Conservation (phyloP, 371 early-diverging fungal genomes). For the Entomophthora muscae region DNA sequence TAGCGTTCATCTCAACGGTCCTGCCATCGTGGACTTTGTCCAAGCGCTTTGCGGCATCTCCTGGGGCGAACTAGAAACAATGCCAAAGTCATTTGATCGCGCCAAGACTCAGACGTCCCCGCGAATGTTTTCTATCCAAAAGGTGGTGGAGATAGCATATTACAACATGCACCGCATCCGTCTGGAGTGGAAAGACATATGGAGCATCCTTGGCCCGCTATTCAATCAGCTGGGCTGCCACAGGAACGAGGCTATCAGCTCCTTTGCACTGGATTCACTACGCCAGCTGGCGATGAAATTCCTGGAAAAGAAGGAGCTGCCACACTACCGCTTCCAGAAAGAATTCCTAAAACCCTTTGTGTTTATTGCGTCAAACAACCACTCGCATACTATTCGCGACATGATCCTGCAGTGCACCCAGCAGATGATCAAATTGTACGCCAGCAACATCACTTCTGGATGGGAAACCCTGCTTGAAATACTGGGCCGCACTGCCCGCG, state of each 20-base stretch:
- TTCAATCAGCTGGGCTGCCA: slow-evolving; percentile 31
- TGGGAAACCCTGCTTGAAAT: slow-evolving; percentile 85
- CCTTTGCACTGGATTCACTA: slow-evolving; percentile 84
- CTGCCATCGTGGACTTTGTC: slow-evolving; percentile 79
- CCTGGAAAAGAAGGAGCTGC: slow-evolving; percentile 80
- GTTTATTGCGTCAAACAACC: slow-evolving; percentile 57
- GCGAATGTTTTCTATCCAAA: slow-evolving; percentile 76
- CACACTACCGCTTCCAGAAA: slow-evolving; percentile 93
- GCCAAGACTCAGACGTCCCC: slow-evolving; percentile 15
- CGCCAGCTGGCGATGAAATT: slow-evolving; percentile 90
- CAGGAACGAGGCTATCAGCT: slow-evolving; percentile 60
- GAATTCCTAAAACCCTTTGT: slow-evolving; percentile 87
- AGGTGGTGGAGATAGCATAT: slow-evolving; percentile 85
- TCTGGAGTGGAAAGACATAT: slow-evolving; percentile 89
- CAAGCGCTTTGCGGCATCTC: slow-evolving; percentile 68
- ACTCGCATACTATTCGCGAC: slow-evolving; percentile 68
- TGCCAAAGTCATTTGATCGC: slow-evolving; percentile 24
- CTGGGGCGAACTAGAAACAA: slow-evolving; percentile 74
- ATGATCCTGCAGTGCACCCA: slow-evolving; percentile 79
- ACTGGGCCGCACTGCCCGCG: slow-evolving; percentile 57
- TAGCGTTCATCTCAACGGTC: slow-evolving; percentile 23
- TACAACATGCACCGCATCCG: slow-evolving; percentile 96
- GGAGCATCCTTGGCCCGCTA: slow-evolving; percentile 82
- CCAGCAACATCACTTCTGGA: slow-evolving; percentile 62
- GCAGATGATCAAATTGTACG: slow-evolving; percentile 70